These are phyloP conservation scores for Alopecurus myosuroides DNA, from an alignment of 176 grass and related monocot species.

Conservation along the genomic window DNA sequence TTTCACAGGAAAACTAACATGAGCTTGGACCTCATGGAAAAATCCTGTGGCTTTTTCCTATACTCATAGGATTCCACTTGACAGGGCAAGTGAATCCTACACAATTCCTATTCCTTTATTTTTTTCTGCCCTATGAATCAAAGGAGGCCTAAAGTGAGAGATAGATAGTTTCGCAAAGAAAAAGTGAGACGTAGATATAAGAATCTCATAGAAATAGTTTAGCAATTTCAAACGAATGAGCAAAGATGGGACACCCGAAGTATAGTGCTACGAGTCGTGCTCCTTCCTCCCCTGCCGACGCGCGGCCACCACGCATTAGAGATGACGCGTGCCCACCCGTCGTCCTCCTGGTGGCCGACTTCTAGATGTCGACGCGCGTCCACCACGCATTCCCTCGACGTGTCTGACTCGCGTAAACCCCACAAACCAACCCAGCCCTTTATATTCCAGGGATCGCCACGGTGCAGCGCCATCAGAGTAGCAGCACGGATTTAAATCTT, in stretches of 20 bases:
- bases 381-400: background rate
- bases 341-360: background rate
- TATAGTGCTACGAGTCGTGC: background rate
- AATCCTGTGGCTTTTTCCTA: no score
- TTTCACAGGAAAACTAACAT: no score
- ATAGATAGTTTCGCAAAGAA: no score
- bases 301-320: background rate
- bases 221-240: no score
- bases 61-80: no score
- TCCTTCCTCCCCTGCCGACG: background rate
- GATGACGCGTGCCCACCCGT: background rate
- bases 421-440: background rate
- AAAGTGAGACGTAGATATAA: no score
- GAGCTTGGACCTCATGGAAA: no score
- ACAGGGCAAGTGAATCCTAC: no score
- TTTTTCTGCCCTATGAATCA: no score
- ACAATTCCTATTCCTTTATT: no score
- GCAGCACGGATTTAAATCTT: background rate
- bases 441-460: background rate
- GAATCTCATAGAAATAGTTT: no score
- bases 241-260: background rate
- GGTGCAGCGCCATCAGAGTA: background rate
- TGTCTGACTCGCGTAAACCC: background rate
- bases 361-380: constrained; percentile 3
- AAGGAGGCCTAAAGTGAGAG: no score